Conservation (phyloP, 768 basidiomycete species). For the Lactarius akahatsu region DNA sequence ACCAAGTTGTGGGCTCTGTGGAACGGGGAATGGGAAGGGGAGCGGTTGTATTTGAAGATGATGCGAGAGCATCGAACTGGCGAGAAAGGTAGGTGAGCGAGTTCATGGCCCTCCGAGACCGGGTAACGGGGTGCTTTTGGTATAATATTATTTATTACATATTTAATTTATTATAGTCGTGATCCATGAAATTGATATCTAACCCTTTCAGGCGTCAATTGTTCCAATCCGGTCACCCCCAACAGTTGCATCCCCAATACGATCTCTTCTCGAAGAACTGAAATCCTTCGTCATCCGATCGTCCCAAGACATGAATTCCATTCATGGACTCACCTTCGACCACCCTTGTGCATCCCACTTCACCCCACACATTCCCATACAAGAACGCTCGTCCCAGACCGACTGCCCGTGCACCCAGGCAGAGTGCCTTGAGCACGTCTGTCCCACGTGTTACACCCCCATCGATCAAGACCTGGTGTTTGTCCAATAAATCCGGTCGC, state of each 20-base stretch:
- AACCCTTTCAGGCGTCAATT: conserved; percentile 41
- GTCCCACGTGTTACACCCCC: conserved; percentile 48
- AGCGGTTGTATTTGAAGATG: conserved; percentile 53
- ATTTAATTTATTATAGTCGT: neutral
- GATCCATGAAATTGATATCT: conserved; percentile 28
- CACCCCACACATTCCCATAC: conserved; percentile 44
- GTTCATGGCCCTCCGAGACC: conserved; percentile 55
- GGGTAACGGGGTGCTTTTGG: conserved; percentile 4
- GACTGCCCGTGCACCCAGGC: conserved; percentile 47
- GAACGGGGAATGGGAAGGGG: conserved; percentile 23
- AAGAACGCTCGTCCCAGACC: conserved; percentile 48
- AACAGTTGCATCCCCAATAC: conserved; percentile 42
- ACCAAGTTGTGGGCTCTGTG: conserved; percentile 21
- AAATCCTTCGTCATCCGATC: neutral
- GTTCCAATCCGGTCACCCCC: conserved; percentile 41
- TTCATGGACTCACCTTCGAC: conserved; percentile 31
- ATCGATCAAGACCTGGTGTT: conserved; percentile 45
- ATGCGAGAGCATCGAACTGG: conserved; percentile 74
- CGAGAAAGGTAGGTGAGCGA: conserved; percentile 78
- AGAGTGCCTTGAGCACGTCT: conserved; percentile 51
- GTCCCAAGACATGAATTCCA: neutral
- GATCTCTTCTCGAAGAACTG: conserved; percentile 45
- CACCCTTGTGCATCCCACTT: conserved; percentile 33
- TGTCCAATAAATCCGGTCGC: conserved; percentile 42
- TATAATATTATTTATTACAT: neutral